Conservation (phyloP, 2,329 filamentous ascomycete species). For the Xylaria sp. region DNA sequence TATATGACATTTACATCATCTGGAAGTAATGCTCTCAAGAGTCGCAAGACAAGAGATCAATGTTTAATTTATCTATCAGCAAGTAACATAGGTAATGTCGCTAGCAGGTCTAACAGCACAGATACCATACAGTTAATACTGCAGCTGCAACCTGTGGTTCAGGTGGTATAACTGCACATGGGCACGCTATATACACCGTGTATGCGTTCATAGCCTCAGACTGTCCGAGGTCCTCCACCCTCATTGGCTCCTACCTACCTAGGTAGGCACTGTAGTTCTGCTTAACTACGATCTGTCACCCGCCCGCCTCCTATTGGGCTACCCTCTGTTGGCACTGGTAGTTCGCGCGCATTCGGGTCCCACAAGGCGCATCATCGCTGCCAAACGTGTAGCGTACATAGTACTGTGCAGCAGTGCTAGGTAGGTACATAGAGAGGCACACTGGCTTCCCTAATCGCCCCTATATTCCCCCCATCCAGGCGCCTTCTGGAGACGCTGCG, state of each 20-base stretch:
- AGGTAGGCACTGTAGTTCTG: background rate
- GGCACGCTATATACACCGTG: background rate
- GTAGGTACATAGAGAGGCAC: background rate
- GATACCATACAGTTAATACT: background rate
- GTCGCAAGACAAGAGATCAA: no score
- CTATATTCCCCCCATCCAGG: background rate
- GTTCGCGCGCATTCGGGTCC: conserved; percentile 3
- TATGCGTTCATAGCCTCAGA: background rate
- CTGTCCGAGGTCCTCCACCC: background rate
- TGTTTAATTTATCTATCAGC: no score
- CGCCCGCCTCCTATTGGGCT: conserved; percentile 28
- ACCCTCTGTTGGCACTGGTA: background rate
- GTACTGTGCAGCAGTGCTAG: background rate
- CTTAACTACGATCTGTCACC: conserved; percentile 16
- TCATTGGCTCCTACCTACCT: conserved; percentile 5
- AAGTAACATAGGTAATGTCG: no score
- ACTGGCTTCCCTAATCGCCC: background rate
- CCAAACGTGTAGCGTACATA: background rate
- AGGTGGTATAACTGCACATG: background rate
- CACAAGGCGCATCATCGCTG: conserved; percentile 18
- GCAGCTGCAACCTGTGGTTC: background rate
- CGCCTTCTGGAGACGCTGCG: background rate
- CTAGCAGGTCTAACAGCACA: no score
- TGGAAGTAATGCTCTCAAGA: no score
- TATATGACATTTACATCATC: no score